Evolutionary conservation across 495 filamentous ascomycete species (phyloP), one percentile per base, ranked within the genome.

Genomic region (Pyronema omphalodes): DNA sequence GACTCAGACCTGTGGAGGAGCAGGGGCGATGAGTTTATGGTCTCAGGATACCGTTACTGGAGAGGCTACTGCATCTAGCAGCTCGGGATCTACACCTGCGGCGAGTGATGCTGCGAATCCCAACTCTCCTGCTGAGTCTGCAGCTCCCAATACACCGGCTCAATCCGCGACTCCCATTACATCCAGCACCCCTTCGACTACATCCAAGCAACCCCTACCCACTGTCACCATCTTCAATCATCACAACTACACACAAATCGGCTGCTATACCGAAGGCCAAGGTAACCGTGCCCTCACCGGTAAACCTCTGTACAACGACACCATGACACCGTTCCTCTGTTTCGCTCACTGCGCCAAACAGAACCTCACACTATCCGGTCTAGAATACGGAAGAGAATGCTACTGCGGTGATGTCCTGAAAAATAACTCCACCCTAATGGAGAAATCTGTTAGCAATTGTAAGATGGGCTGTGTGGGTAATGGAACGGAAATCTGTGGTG

Each of bases 221-320:
- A 29, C 23, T 5, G 23, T 29, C 23, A 29, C 23, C 23, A 29
- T 39, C 0, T 7, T 39, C 0, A 9, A 43, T 2, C 14, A 51
- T 12, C 12, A 12, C 12, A 19, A 23, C 7, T 83, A 74, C 70
- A 64, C 67, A 7, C 84, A 84, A 64, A 67, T 74, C 19, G 81
- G 81, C 51, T 85, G 81, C 60, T 75, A 66, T 37, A 67, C 67
- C 41, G 79, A 86, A 64, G 74, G 73, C 49, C 60, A 73, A 34
- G 70, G 70, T 50, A 58, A 68, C 56, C 76, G 80, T 54, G 80
- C 81, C 19, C 33, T 60, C 9, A 36, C 44, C 4, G 52, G 52
- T 6, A 37, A 14, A 8, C n/a, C 40, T 6, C 50, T 59, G 9
- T 33, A n/a, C 0, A 60, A 60, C 15, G 34, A 47, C 11, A 57